Base-by-base conservation (phyloP, 164 flowering plant species). In the Vitis riparia region DNA sequence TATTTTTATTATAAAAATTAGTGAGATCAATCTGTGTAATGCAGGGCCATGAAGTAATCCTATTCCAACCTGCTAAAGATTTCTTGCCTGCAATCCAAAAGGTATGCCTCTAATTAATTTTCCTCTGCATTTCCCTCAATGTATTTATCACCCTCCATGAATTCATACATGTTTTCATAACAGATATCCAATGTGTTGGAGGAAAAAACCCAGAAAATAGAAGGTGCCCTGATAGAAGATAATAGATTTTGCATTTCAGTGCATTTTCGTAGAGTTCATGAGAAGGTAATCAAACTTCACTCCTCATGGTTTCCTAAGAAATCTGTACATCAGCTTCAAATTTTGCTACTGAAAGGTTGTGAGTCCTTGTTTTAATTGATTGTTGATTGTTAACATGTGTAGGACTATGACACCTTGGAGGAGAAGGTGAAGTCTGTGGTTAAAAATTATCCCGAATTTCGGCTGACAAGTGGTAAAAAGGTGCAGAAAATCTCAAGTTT, bases 221-320 rank as follows among this genome's bases (percentile, higher is more conserved):
- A 73, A 51, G 93, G 93, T 11, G 85, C 79, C 3, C 66, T 55
- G 30, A 62, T 91, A 23, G 97, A 91, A 72, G 86, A 91, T 80
- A 87, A 91, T 59, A 80, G 76, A 71, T 91, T 87, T 63, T 91
- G 97, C 55, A 63, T 87, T 51, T 89, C 97, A 48, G 93, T 91
- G 0, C 97, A 91, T 58, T 89, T 77, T 68, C 76, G 97, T n/a
- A 76, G 81, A 16, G 92, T 88, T 47, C 51, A 51, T 15, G 77
- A 76, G 8, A 66, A 80, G 86, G 85, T 82, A 73, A 23, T 23
- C 27, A 68, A 9, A n/a, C n/a, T 51, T 55, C 9, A 65, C 1
- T 23, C 2, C 27, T 23, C 27, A 23, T 23, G 2, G 1, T 1
- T 23, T 23, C 27, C 0, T 23, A 23, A 23, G 27, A 23, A 23